These are phyloP conservation scores for Ogataea minuta DNA, from an alignment of 805 yeast genomes.

Conservation along the genomic window DNA sequence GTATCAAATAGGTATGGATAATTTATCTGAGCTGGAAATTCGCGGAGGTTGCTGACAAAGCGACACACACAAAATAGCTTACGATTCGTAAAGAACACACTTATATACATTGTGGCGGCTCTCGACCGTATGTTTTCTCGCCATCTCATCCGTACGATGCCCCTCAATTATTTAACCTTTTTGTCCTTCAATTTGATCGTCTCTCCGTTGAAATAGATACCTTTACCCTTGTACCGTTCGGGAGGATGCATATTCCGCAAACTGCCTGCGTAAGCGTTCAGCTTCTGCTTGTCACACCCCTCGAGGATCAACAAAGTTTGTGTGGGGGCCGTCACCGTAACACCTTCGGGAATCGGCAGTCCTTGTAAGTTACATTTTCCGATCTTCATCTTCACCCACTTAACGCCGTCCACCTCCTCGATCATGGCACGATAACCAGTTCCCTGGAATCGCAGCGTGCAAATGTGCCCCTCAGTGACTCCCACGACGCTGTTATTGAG, in stretches of 20 bases:
- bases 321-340: conserved; percentile 72
- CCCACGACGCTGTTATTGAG: conserved; percentile 80
- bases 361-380: conserved; percentile 85
- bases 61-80: background rate
- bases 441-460: conserved; percentile 86
- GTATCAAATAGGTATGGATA: too few relatives aligned
- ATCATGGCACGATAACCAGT: conserved; percentile 93
- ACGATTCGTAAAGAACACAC: background rate
- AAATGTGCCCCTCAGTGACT: conserved; percentile 88
- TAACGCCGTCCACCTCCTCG: conserved; percentile 53
- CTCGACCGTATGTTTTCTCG: background rate
- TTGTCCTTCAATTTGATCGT: conserved; percentile 86
- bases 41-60: too few relatives aligned
- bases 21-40: too few relatives aligned
- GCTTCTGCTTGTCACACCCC: conserved; percentile 86
- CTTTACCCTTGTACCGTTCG: conserved; percentile 98
- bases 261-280: conserved; percentile 83
- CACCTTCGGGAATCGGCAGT: conserved; percentile 70
- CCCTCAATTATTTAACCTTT: conserved; percentile 70
- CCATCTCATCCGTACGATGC: conserved; percentile 1
- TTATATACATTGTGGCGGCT: background rate
- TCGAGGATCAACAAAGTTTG: conserved; percentile 85
- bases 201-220: conserved; percentile 89
- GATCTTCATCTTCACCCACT: conserved; percentile 72
- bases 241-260: conserved; percentile 89